A percentile compares a stretch with the other conserved stretches of the same genome.
phyloP scores from a whole-genome alignment of 192 early-diverging fungal species.

The Coemansia sp. region DNA sequence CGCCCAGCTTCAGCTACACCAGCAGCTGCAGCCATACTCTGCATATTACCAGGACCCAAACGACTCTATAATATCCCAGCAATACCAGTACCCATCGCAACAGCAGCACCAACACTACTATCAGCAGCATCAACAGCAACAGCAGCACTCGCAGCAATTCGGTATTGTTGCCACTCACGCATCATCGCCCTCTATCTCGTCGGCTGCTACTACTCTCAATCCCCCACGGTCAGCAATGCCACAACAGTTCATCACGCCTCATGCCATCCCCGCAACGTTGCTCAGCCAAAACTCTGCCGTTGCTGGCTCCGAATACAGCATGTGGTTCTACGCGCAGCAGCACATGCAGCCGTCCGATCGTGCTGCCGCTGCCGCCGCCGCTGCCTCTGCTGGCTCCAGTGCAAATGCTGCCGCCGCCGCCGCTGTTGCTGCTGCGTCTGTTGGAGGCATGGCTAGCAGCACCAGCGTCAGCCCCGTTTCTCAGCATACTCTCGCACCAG shows the following conservation, averaged over 20 bases:
- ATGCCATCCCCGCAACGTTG: constrained; percentile 36
- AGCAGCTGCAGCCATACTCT: constrained; percentile 4
- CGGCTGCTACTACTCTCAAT: constrained; percentile 5
- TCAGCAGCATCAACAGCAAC: constrained; percentile 12
- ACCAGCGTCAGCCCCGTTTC: constrained; percentile 40
- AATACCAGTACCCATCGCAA: constrained; percentile 13
- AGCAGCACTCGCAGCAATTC: constrained; percentile 20
- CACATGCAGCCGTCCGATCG: constrained; percentile 23
- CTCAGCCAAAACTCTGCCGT: constrained; percentile 36
- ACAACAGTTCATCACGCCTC: constrained; percentile 34
- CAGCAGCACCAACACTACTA: constrained; percentile 7
- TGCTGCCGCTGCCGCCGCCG: constrained; percentile 15
- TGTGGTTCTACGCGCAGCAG: constrained; percentile 45
- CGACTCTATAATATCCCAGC: not conserved
- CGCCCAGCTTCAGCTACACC: constrained; percentile 11
- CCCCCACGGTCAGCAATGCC: constrained; percentile 22
- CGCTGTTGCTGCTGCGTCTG: constrained; percentile 9
- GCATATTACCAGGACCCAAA: constrained; percentile 12
- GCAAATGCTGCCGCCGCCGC: constrained; percentile 14
- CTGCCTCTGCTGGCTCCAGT: not conserved
- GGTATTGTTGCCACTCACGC: constrained; percentile 15
- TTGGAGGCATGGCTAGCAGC: constrained; percentile 22
- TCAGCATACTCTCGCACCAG: constrained; percentile 38
- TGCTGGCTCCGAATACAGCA: constrained; percentile 33
- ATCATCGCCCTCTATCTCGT: constrained; percentile 3